A percentile compares a stretch with the other conserved stretches of the same genome.
These are phyloP conservation scores for Colletotrichum sp. DNA, from an alignment of 2,329 filamentous ascomycete species.

Conservation along the genomic window DNA sequence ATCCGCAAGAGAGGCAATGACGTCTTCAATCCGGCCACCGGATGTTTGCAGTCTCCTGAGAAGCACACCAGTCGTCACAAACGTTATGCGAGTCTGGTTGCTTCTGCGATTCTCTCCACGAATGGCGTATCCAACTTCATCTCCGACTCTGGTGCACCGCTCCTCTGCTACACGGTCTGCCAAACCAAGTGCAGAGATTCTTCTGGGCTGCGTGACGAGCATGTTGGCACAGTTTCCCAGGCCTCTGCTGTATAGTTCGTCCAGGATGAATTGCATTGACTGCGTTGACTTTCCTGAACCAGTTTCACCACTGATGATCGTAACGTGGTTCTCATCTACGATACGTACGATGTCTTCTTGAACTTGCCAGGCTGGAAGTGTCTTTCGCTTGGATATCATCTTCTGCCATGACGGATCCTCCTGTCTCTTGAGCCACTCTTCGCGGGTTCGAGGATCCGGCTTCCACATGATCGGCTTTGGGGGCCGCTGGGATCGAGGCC, in stretches of 20 bases:
- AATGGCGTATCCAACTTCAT: conserved; percentile 91
- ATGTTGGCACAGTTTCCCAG: conserved; percentile 85
- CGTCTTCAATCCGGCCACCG: conserved; percentile 78
- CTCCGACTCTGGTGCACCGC: conserved; percentile 79
- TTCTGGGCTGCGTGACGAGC: conserved; percentile 91
- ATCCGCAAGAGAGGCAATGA: conserved; percentile 81
- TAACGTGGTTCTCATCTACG: conserved; percentile 81
- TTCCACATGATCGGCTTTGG: conserved; percentile 69
- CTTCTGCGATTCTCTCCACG: conserved; percentile 85
- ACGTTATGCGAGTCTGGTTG: conserved; percentile 83
- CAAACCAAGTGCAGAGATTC: conserved; percentile 92
- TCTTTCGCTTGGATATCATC: conserved; percentile 76
- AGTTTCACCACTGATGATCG: conserved; percentile 96
- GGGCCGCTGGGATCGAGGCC: conserved; percentile 43
- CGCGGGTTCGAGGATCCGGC: conserved; percentile 62
- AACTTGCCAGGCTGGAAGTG: conserved; percentile 86
- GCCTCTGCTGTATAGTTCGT: conserved; percentile 81
- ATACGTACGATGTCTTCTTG: conserved; percentile 77
- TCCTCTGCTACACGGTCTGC: conserved; percentile 96
- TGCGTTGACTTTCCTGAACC: conserved; percentile 97
- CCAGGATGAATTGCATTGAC: conserved; percentile 93
- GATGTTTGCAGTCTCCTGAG: conserved; percentile 90
- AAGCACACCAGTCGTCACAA: conserved; percentile 94
- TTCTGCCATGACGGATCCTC: conserved; percentile 68
- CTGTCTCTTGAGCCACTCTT: conserved; percentile 75